Evolutionary conservation across 495 filamentous ascomycete species (phyloP), one percentile per base, ranked within the genome.

Genomic region (Neohortaea acidophila): DNA sequence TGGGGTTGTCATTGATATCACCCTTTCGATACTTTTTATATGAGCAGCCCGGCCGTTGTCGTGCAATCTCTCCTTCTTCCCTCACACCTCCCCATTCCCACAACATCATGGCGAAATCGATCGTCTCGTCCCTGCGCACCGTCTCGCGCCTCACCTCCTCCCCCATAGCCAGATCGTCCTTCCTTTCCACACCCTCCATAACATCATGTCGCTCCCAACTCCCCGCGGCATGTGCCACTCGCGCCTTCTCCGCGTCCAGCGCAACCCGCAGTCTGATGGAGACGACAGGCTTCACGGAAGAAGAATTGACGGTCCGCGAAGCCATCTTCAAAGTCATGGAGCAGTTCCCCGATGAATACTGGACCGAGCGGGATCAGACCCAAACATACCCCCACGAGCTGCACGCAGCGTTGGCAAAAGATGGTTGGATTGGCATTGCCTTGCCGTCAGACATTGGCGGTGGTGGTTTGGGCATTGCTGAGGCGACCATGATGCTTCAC

Each of bases 401-500:
- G 28, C 79, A 85, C 52, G 69, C 74, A 2, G 75, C 79, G 0
- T 56, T 86, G 40, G 77, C 81, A n/a, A 70, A 72, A 34, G 78
- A 77, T 51, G 79, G 81, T n/a, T 86, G 80, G 79, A 68, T 89
- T 13, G 81, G 82, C 5, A 83, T 85, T 48, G 79, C 80, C 0
- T 59, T 85, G 14, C 78, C 79, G 0, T 73, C 79, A 53, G 65
- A 72, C 6, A 67, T 81, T 0, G 80, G 81, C 11, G 81, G 80
- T 4, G 65, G 77, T 13, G 77, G 79, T 6, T 58, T 89, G 27
- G 81, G 80, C 51, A 82, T 86, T 34, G 77, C 75, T 13, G 81
- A 85, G 52, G 81, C 81, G 4, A 82, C 79, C 1, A 80, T 84
- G 71, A 82, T 86, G 77, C 68, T 86, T 63, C 81, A 86, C 45